Evolutionary conservation across 2,329 filamentous ascomycete species (phyloP), one percentile per base, ranked within the genome.

Genomic region (Aspergillus melleus): DNA sequence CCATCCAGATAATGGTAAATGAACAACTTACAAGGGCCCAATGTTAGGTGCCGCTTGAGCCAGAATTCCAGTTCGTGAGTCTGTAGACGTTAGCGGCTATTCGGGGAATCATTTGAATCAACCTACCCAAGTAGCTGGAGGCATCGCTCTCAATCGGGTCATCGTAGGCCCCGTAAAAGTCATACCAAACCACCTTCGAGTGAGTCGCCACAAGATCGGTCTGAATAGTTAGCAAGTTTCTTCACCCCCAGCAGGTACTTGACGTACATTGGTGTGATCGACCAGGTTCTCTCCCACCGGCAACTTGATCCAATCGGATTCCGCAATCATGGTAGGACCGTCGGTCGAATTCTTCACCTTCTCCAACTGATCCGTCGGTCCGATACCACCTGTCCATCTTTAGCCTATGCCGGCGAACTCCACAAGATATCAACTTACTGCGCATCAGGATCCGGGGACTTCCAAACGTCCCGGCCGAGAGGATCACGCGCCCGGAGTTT

Each of bases 21-120:
- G 36, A 2, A 36, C 8, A 1, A 26, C 58, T 20, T 59, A 64
- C 62, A 63, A 52, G 9, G 63, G 63, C n/a, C 59, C 57, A 46
- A 64, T 60, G 39, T 64, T 64, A 11, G 63, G 63, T 9, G 63
- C 63, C 3, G 63, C 53, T 46, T 64, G 63, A 8, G 63, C 52
- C 8, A 64, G 54, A 11, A 60, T 56, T 9, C 63, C 63, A 8
- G 53, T 61, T 1, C 63, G 63, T 29, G 44, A 46, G 11, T 49
- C 62, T 64, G 20, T 10, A 4, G 22, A n/a, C n/a, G 62, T 51
- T 46, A 32, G 42, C 32, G 12, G 51, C 6, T 16, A 2, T 30
- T 39, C 2, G 3, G 19, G 16, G 3, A 24, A 22, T 22, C n/a
- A 12, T 47, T 24, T 6, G 4, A 24, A 19, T 6, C 14, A 12